Evolutionary conservation across 306 rosid genomes (phyloP).

Genomic region (Pachyrhizus erosus): DNA sequence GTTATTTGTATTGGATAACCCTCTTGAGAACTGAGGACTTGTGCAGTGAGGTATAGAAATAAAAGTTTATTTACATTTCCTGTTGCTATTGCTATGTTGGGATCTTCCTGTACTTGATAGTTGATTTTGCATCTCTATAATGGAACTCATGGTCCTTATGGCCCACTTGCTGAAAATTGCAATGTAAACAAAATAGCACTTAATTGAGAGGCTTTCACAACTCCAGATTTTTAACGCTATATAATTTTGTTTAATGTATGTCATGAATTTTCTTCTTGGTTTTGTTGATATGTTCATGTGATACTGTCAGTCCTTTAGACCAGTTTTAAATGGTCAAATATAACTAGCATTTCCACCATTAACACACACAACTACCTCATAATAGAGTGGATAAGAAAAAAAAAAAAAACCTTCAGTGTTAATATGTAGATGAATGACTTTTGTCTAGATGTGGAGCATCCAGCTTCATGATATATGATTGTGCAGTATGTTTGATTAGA

Average conservation of each 20-base stretch:
- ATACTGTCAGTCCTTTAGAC: not conserved
- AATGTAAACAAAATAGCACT: not conserved
- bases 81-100: constrained; percentile 10
- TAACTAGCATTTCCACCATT: not conserved
- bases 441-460: constrained; percentile 30
- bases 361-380: not conserved
- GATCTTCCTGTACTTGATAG: constrained; percentile 6
- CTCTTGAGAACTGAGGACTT: not conserved
- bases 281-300: not conserved
- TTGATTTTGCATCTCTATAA: not conserved
- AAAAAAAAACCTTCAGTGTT: not conserved
- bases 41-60: not conserved
- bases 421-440: not conserved
- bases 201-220: constrained; percentile 9
- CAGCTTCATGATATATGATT: not conserved
- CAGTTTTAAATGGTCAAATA: constrained; percentile 14
- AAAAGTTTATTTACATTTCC: not conserved
- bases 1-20: not conserved
- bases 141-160: not conserved
- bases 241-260: constrained; percentile 1
- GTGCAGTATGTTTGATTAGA: constrained; percentile 3
- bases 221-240: not conserved
- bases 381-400: not conserved
- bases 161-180: not conserved
- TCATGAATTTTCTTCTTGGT: constrained; percentile 17